Base-by-base conservation (phyloP, 2,329 filamentous ascomycete genomes). In the Trichoderma pleuroti region DNA sequence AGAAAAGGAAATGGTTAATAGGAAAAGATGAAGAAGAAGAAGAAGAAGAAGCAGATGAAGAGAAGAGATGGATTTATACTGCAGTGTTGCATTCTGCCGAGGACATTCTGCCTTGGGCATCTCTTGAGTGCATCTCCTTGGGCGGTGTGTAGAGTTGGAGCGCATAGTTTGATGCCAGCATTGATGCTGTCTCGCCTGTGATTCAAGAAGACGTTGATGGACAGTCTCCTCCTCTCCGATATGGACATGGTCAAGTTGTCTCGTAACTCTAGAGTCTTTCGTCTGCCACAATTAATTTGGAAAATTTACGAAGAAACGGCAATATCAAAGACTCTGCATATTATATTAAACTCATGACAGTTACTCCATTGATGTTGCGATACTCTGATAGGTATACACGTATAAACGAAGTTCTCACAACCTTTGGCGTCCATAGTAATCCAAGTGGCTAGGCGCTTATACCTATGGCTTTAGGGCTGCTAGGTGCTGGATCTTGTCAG, bases 81-180 rank as follows among this genome's bases (percentile, higher is more conserved):
- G 46, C 11, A 24, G 9, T 12, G 42, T 21, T 49, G 1, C 11
- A 24, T 7, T 49, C n/a, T 49, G 42, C 42, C n/a, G 42, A 3
- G 1, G 10, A 9, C 0, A 5, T 21, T 0, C 2, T 21, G 42
- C n/a, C 9, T 42, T 8, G 0, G 4, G 10, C n/a, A 14, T 21
- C n/a, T n/a, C 42, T 21, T 5, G 18, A 16, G 42, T 49, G 42
- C 21, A 52, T 49, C 9, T 11, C 39, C 3, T 24, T 21, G 3
- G 21, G 46, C 46, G 46, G 46, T 52, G 46, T 52, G 21, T 4
- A 14, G 46, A 52, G 21, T 8, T 24, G 5, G 46, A 52, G 46
- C 21, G 46, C 21, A 52, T 2, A 52, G 0, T 52, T 52, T 24
- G 46, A 52, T 52, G 5, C 46, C 3, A 14, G n/a, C 21, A 52